Percentiles rank a stretch among this genome's conserved stretches.
Conservation (phyloP, 108 stramenopile species). For the Cylindrotheca closterium region DNA sequence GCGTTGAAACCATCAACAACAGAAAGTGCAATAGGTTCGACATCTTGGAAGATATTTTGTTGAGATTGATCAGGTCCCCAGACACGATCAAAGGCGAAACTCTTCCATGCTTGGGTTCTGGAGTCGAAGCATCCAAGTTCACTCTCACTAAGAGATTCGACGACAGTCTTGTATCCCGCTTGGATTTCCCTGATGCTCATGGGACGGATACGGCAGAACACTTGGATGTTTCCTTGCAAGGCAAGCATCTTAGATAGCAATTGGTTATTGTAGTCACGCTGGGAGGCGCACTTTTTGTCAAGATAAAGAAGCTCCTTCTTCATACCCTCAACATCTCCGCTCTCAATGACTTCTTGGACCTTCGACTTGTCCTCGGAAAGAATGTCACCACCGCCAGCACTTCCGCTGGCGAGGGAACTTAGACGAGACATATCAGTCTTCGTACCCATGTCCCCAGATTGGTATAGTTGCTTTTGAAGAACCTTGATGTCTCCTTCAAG, state of each 20-base stretch:
- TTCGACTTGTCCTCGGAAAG: conserved; percentile 28
- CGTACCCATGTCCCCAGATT: conserved; percentile 39
- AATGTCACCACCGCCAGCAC: conserved; percentile 16
- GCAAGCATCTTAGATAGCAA: conserved; percentile 83
- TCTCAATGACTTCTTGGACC: conserved; percentile 66
- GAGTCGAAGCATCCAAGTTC: conserved; percentile 87
- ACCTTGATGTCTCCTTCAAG: conserved; percentile 76
- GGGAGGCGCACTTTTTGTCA: conserved; percentile 68
- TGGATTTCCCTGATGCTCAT: conserved; percentile 72
- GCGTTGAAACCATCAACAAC: conserved; percentile 98
- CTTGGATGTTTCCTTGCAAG: conserved; percentile 91
- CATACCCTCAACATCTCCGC: conserved; percentile 55
- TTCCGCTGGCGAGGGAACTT: conserved; percentile 34
- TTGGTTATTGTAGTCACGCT: conserved; percentile 87
- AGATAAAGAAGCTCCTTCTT: conserved; percentile 58
- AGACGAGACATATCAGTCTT: conserved; percentile 57
- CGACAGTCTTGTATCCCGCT: conserved; percentile 62
- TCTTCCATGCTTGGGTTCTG: conserved; percentile 82
- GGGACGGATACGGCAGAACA: conserved; percentile 88
- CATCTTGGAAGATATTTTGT: conserved; percentile 90
- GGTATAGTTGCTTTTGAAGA: conserved; percentile 59
- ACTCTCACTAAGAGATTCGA: conserved; percentile 85
- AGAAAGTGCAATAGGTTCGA: conserved; percentile 89
- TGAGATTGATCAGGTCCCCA: conserved; percentile 92
- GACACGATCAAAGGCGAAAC: conserved; percentile 91